Percentiles rank a stretch among this genome's conserved stretches.
These are phyloP conservation scores for Nyctanthes arbortristis DNA, from an alignment of 257 asterid species.

Conservation along the genomic window DNA sequence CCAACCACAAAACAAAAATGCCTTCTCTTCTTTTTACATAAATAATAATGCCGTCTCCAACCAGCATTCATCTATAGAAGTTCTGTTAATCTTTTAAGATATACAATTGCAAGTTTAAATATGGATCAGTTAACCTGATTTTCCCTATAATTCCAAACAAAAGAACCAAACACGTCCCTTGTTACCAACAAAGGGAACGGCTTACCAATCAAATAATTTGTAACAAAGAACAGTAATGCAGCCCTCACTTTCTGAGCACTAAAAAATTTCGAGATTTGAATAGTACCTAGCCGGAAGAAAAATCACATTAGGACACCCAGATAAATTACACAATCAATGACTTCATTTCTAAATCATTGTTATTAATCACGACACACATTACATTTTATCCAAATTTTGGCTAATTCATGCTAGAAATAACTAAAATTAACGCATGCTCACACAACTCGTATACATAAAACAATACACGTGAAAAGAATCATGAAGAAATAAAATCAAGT, in stretches of 20 bases:
- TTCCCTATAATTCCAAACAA: not conserved
- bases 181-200: not conserved
- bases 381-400: constrained; percentile 8
- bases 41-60: not conserved
- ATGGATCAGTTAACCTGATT: not conserved
- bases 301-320: not conserved
- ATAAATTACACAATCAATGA: not conserved
- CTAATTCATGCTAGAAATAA: not conserved
- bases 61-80: too few species aligned
- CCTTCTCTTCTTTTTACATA: not conserved
- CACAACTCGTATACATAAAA: constrained; percentile 7
- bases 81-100: not conserved
- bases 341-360: constrained; percentile 10
- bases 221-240: not conserved
- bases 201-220: not conserved
- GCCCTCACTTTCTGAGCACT: not conserved
- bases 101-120: not conserved
- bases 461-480: not conserved
- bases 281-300: not conserved
- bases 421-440: constrained; percentile 1
- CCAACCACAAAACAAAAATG: not conserved
- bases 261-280: not conserved
- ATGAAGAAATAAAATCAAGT: constrained; percentile 19
- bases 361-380: constrained; percentile 23
- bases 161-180: not conserved